Evolutionary conservation across 2,329 filamentous ascomycete species (phyloP), one percentile per base, ranked within the genome.

Genomic region (Cladosporium colombiae): DNA sequence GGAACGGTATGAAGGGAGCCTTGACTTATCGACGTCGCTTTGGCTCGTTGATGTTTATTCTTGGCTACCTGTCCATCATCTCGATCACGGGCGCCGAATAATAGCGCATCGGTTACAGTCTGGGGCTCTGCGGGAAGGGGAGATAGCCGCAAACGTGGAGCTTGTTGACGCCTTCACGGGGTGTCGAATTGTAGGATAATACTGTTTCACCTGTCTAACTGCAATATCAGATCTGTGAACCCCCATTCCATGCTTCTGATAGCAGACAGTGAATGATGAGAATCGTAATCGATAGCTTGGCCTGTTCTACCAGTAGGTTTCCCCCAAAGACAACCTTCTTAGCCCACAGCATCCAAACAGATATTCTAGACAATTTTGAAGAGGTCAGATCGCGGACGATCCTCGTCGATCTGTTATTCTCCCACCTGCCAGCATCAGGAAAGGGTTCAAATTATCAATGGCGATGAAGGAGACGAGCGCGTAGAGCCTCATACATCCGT

Each of bases 61-160:
- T 18, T 33, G 52, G 33, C 52, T 31, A 33, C 52, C 10, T 55
- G 18, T 21, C 29, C 29, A 33, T 4, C 16, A n/a, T 31, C 7
- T 55, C 16, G 25, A 31, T 5, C 33, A 14, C 13, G 33, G 33
- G 33, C 33, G 33, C 33, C 33, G 33, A 35, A 14, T 35, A 5
- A 14, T 31, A 35, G 33, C 33, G 33, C 33, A 14, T 35, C 33
- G 33, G 33, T 35, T 35, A 35, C 13, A 35, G 33, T 35, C 13
- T 35, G 33, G 27, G 58, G 58, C 58, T 61, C 58, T 61, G 46
- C 58, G 58, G 58, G 27, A 33, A 35, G 33, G 33, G 44, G 16
- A 46, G 59, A 18, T 18, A 49, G 40, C 59, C 59, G 59, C 59
- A 33, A 61, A 25, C 2, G n/a, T 46, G 40, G 40, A 46, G 40